Evolutionary conservation across 352 stramenopile genomes (phyloP), one percentile per base, ranked within the genome.

Genomic region (Phytophthora tubulina): DNA sequence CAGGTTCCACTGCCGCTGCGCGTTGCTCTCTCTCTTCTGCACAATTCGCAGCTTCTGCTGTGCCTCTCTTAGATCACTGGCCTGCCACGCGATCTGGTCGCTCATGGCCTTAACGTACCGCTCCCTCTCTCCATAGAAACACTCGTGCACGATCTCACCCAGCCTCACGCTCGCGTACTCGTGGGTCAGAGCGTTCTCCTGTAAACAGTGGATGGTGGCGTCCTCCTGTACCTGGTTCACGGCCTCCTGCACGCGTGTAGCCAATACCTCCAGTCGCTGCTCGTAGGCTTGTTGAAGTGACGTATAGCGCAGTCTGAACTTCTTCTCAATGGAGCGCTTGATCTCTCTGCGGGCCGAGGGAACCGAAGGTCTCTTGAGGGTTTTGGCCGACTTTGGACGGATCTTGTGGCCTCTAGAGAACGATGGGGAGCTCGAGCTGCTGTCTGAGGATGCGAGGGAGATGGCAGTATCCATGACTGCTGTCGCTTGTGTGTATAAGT

Each of bases 201-300:
- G 76, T 38, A 95, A 59, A 46, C 78, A 89, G 11, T 88, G 82
- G 33, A 93, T 73, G 8, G 84, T 81, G 49, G 83, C 63, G 72
- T 95, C 88, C 53, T 74, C 71, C 49, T 91, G 79, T 27, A 93
- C 68, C 55, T 92, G 74, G 3, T 59, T 64, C 38, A 93, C 75
- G 6, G 79, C 76, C 6, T 85, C 73, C 51, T 88, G 75, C 35
- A 93, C 74, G 55, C 86, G 81, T 33, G 58, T 50, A 6, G 82
- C 81, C 8, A 95, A 75, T 55, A 73, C 80, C 42, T 89, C 81
- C 41, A 95, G 68, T 0, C 88, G 79, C 57, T 88, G 81, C 63
- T 95, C 88, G 41, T 95, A 95, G 15, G 84, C 83, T 15, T 84
- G 73, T 48, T 95, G 85, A 31, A 95, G 72, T n/a, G 80, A 72